Evolutionary conservation across 2,329 filamentous ascomycete species (phyloP).

Genomic region (Aschersonia sp.): DNA sequence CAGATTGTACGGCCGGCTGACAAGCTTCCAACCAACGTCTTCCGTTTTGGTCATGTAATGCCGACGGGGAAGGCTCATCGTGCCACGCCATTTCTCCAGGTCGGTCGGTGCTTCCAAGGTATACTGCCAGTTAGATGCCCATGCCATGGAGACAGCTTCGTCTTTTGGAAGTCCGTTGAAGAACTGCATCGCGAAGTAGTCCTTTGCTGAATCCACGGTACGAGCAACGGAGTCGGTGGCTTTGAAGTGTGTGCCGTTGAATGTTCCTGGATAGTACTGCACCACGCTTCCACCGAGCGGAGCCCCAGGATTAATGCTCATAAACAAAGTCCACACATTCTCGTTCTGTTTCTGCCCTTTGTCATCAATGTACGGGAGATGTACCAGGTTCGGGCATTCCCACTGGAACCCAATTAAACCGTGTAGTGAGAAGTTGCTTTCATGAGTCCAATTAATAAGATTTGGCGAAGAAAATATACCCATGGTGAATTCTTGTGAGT

Average conservation of each 20-base stretch:
- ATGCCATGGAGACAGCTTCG: background rate
- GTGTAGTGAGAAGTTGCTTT: background rate
- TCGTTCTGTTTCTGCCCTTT: background rate
- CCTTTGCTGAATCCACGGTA: background rate
- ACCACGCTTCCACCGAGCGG: background rate
- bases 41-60: background rate
- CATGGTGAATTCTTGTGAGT: background rate
- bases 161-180: background rate
- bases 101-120: background rate
- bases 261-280: background rate
- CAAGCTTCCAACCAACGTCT: background rate
- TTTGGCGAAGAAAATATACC: background rate
- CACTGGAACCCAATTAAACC: background rate
- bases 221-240: background rate
- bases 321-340: background rate
- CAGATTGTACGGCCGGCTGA: background rate
- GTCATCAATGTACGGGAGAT: background rate
- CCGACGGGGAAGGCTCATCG: background rate
- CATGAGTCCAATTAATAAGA: background rate
- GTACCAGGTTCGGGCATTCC: background rate
- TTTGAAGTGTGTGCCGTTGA: background rate
- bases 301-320: background rate
- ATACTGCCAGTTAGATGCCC: background rate
- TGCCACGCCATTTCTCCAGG: background rate
- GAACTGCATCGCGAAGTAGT: background rate